Conservation (phyloP, 2,329 filamentous ascomycete genomes). For the Colletotrichum lupini region DNA sequence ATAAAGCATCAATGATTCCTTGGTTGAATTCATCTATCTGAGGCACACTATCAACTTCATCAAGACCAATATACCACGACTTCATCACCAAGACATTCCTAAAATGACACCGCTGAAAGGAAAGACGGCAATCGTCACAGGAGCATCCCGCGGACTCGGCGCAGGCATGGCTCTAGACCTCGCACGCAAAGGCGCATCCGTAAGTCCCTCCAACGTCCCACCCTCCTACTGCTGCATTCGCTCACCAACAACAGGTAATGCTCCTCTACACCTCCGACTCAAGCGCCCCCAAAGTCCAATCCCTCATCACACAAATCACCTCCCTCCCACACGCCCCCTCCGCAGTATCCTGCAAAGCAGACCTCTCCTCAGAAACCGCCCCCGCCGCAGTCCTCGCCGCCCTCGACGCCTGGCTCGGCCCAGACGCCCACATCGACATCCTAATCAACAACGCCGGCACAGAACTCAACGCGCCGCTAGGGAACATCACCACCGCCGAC, state of each 20-base stretch:
- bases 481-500: conserved; percentile 57
- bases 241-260: conserved; percentile 32
- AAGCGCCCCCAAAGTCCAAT: conserved; percentile 28
- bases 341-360: conserved; percentile 37
- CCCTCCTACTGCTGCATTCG: neutral
- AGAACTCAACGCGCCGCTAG: conserved; percentile 48
- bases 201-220: conserved; percentile 2
- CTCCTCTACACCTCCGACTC: conserved; percentile 37
- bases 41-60: neutral
- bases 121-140: conserved; percentile 40
- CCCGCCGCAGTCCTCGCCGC: conserved; percentile 46
- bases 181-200: conserved; percentile 38
- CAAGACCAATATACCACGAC: neutral
- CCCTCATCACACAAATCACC: conserved; percentile 34
- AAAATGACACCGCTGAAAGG: conserved; percentile 15
- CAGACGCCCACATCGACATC: conserved; percentile 42
- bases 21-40: neutral
- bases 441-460: conserved; percentile 53
- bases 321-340: conserved; percentile 1
- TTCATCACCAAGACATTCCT: neutral
- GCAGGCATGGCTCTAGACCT: conserved; percentile 39
- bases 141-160: conserved; percentile 40
- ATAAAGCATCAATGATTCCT: too few species aligned
- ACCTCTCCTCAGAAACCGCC: conserved; percentile 37
- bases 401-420: conserved; percentile 39